Conservation (phyloP, 192 early-diverging fungal species). For the Podila epicladia region DNA sequence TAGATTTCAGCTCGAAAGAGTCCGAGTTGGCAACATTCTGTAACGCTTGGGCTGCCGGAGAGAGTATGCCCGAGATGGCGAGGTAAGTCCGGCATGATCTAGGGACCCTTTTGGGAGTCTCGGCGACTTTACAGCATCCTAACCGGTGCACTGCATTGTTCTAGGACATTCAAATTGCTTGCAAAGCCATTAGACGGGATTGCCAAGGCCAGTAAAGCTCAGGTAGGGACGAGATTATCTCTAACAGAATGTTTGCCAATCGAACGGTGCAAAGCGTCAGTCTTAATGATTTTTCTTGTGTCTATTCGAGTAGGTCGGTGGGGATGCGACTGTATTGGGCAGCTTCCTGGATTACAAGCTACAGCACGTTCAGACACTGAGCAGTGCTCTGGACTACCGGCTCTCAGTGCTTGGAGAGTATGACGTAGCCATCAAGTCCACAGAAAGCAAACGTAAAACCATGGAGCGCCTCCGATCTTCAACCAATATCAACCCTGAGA, state of each 20-base stretch:
- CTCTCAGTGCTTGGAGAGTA: constrained; percentile 50
- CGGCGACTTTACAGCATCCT: background rate
- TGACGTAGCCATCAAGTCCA: constrained; percentile 49
- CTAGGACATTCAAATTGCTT: constrained; percentile 30
- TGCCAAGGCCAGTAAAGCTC: constrained; percentile 48
- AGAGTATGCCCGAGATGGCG: constrained; percentile 30
- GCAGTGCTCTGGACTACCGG: constrained; percentile 46
- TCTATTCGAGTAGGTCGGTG: constrained; percentile 18
- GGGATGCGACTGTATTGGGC: constrained; percentile 45
- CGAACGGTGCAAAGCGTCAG: too few species aligned
- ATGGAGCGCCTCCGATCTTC: constrained; percentile 57
- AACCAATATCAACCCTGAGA: constrained; percentile 54
- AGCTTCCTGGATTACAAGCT: constrained; percentile 45
- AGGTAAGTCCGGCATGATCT: constrained; percentile 9
- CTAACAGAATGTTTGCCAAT: too few species aligned
- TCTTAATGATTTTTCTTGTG: background rate
- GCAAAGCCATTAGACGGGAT: constrained; percentile 47
- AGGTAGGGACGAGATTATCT: constrained; percentile 9
- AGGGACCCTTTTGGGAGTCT: background rate
- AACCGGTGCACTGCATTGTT: background rate
- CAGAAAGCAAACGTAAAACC: constrained; percentile 51
- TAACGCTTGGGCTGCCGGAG: constrained; percentile 21
- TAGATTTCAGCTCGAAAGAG: constrained; percentile 46
- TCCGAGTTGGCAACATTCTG: constrained; percentile 36
- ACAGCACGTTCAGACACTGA: constrained; percentile 51